Percentiles rank a stretch among this genome's conserved stretches.
These are phyloP conservation scores for Phytophthora fragariaefolia DNA, from an alignment of 352 stramenopile species.

Conservation along the genomic window DNA sequence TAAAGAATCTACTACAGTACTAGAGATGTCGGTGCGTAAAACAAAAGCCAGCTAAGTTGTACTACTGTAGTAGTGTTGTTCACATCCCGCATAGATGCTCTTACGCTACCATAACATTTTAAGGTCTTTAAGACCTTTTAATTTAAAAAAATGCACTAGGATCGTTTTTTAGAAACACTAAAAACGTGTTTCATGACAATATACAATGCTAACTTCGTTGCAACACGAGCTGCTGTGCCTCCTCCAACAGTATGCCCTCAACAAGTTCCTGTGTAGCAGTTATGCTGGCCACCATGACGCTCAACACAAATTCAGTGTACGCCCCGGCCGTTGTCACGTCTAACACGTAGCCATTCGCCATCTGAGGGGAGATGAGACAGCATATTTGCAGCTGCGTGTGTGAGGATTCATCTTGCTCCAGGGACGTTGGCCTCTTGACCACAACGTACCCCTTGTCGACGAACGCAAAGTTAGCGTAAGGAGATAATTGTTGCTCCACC, in stretches of 20 bases:
- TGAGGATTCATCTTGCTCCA: constrained; percentile 17
- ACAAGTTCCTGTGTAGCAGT: constrained; percentile 51
- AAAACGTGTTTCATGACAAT: no score
- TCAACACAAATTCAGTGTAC: constrained; percentile 58
- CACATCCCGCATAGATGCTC: no score
- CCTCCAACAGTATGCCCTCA: constrained; percentile 42
- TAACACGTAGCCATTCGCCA: constrained; percentile 29
- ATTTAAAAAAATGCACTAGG: no score
- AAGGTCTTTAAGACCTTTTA: no score
- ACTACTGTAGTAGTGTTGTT: no score
- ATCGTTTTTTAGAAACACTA: no score
- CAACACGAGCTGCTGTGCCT: constrained; percentile 22
- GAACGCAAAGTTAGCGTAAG: constrained; percentile 58
- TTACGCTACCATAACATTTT: no score
- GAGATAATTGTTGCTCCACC: constrained; percentile 32
- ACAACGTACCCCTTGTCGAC: constrained; percentile 71
- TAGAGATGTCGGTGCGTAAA: no score
- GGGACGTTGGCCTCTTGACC: constrained; percentile 43
- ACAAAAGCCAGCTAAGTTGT: no score
- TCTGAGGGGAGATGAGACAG: constrained; percentile 61
- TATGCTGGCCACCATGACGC: constrained; percentile 49
- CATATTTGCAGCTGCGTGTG: constrained; percentile 60
- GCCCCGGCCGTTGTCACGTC: constrained; percentile 34
- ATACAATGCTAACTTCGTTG: constrained; percentile 15
- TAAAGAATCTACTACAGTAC: no score